Conservation (phyloP, 345 rosid species). For the Angophora floribunda region DNA sequence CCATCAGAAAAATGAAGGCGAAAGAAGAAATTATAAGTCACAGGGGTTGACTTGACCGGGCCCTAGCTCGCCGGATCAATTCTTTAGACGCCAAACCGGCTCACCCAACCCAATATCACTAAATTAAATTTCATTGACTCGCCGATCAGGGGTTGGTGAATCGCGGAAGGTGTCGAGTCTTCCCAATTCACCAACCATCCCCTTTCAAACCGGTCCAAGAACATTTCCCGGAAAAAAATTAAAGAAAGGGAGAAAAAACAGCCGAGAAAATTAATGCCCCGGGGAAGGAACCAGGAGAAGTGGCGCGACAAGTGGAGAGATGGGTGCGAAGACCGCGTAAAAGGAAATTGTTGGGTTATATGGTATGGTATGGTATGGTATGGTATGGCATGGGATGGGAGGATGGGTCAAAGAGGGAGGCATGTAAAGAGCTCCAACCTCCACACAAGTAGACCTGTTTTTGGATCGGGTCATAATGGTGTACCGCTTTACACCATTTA, state of each 20-base stretch:
- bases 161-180: not conserved
- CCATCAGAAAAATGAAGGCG: not conserved
- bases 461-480: no score
- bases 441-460: not conserved
- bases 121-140: not conserved
- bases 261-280: not conserved
- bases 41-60: not conserved
- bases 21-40: not conserved
- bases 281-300: not conserved
- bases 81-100: not conserved
- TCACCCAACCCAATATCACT: no score
- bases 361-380: no score
- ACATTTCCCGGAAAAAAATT: not conserved
- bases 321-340: not conserved
- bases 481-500: no score
- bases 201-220: not conserved
- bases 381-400: not conserved
- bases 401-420: not conserved
- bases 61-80: not conserved
- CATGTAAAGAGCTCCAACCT: not conserved
- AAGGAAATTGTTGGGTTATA: not conserved
- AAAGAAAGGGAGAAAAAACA: not conserved
- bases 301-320: not conserved
- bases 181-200: not conserved
- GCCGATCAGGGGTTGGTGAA: not conserved